phyloP scores from a whole-genome alignment of 495 filamentous ascomycete genomes.

The Bryoglossum gracile region DNA sequence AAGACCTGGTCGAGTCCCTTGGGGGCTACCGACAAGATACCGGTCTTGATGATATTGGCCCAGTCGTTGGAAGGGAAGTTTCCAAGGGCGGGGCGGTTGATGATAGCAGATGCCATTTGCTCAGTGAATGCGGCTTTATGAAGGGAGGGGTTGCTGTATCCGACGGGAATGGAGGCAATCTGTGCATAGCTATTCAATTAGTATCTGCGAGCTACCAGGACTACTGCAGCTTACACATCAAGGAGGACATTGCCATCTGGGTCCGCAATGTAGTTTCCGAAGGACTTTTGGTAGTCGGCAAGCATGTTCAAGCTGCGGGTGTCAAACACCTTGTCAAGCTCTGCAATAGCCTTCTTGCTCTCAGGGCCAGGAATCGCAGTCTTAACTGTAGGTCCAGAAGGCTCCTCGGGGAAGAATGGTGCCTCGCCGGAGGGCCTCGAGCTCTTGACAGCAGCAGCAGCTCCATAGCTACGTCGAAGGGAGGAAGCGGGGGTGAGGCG shows the following conservation, averaged over 20 bases:
- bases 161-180: slow-evolving; percentile 94
- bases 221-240: slow-evolving; percentile 55
- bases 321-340: slow-evolving; percentile 84
- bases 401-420: slow-evolving; percentile 66
- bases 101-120: slow-evolving; percentile 75
- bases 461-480: slow-evolving; percentile 14
- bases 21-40: slow-evolving; percentile 81
- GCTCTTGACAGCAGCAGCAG: slow-evolving; percentile 14
- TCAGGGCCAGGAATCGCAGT: slow-evolving; percentile 81
- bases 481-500: slow-evolving; percentile 4
- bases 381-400: slow-evolving; percentile 61
- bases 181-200: slow-evolving; percentile 63
- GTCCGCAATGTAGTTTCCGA: slow-evolving; percentile 76
- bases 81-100: slow-evolving; percentile 92
- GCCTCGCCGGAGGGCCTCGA: slow-evolving; percentile 14
- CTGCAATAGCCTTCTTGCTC: slow-evolving; percentile 59
- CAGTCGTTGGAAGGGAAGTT: slow-evolving; percentile 94
- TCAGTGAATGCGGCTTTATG: slow-evolving; percentile 60
- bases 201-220: neutral
- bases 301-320: slow-evolving; percentile 91
- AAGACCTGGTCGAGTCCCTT: slow-evolving; percentile 93
- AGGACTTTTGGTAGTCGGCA: slow-evolving; percentile 69
- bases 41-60: slow-evolving; percentile 77
- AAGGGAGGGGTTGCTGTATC: slow-evolving; percentile 90
- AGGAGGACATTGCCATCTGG: slow-evolving; percentile 76